Conservation (phyloP, 768 basidiomycete genomes). For the Postia placenta region DNA sequence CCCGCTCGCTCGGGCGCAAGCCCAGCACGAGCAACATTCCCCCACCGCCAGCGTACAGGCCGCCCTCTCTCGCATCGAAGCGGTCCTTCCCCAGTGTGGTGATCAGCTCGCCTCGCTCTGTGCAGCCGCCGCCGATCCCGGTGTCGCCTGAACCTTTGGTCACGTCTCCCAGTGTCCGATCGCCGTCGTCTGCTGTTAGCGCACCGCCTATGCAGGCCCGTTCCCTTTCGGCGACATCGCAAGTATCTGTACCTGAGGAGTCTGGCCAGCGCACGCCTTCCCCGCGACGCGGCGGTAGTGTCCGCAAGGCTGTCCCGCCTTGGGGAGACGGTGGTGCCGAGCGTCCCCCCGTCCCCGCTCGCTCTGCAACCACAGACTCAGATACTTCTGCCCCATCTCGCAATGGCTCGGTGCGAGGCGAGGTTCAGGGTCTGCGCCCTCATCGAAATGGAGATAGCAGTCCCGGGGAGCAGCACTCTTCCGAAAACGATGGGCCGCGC, state of each 20-base stretch:
- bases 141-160: slow-evolving; percentile 1
- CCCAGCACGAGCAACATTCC: background rate
- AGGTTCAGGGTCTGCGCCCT: background rate
- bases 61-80: slow-evolving; percentile 10
- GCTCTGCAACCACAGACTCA: background rate
- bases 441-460: background rate
- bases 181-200: background rate
- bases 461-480: too few relatives aligned
- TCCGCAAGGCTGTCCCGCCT: slow-evolving; percentile 20
- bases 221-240: slow-evolving; percentile 9
- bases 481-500: background rate
- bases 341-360: background rate
- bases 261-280: background rate
- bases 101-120: slow-evolving; percentile 18
- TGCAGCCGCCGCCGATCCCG: background rate
- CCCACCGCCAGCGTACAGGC: slow-evolving; percentile 20
- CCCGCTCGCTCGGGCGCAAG: slow-evolving; percentile 12
- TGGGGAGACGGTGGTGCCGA: slow-evolving; percentile 8
- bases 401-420: background rate
- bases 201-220: slow-evolving; percentile 1
- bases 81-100: slow-evolving; percentile 26
- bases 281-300: slow-evolving; percentile 15
- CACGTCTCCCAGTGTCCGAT: background rate
- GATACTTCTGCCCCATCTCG: background rate
- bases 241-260: slow-evolving; percentile 4